Evolutionary conservation across 2,329 filamentous ascomycete genomes (phyloP), one percentile per base, ranked within the genome.

Genomic region (Beauveria rudraprayagi): DNA sequence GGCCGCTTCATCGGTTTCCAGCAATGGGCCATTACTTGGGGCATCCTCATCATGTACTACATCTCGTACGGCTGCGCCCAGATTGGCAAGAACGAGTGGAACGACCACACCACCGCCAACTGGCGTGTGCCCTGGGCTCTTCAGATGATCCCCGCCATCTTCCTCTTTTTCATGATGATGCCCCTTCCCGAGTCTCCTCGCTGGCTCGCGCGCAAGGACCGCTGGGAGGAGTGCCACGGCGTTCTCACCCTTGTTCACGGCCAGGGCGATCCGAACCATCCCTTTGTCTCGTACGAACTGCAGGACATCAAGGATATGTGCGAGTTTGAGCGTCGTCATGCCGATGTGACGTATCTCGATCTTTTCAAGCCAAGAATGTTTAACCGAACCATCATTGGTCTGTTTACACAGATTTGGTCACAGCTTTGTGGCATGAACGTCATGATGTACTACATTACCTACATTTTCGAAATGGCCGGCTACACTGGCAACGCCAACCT

Each of bases 271-370:
- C 74, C 77, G 1, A 78, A 85, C 67, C 82, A 82, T 46, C 82
- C 84, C 0, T 88, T 89, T 65, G 90, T 93, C 10, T 73, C 74
- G 10, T 80, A 77, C 34, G 90, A 94, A 70, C 76, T 89, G 70
- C 76, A 84, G 22, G 89, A 92, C 65, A 93, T 94, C 70, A 82
- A 84, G 65, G 83, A 88, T 44, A 87, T 86, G 72, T 83, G 88
- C 67, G 86, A 90, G 56, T 89, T 92, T 64, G 90, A 94, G 72
- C 81, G 84, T 19, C 76, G 80, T 28, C 88, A 90, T 69, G 77
- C 84, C 16, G 81, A 91, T 65, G 87, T 90, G 22, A 84, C 83
- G 9, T 91, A 89, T 70, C 66, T 86, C 2, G 89, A 93, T 69
- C 80, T 94, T 1, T 82, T 94, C 74, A 83, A 80, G 66, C 88